Evolutionary conservation across 768 basidiomycete genomes (phyloP), one percentile per base, ranked within the genome.

Genomic region (Crucibulum laeve): DNA sequence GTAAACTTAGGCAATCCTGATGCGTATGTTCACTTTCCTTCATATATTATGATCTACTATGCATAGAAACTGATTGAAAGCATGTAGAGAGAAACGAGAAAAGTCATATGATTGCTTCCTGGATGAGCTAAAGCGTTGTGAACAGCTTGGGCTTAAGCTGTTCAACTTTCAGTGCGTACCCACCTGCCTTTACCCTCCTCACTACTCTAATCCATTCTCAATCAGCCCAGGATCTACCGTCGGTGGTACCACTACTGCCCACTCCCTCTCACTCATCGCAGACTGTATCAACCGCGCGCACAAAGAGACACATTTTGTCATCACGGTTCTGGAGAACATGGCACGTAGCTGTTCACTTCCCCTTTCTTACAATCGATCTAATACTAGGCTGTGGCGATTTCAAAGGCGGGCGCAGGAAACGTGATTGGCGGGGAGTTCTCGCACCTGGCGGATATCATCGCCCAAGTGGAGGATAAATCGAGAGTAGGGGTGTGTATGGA

Each of bases 1-100:
- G 76, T 92, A 38, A 93, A 93, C 55, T 72, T 92, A 1, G 91
- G 82, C 32, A 91, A 91, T n/a, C n/a, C n/a, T n/a, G n/a, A n/a
- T n/a, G n/a, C n/a, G n/a, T n/a, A n/a, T n/a, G n/a, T n/a, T n/a
- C n/a, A n/a, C n/a, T n/a, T n/a, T n/a, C n/a, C n/a, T n/a, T n/a
- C n/a, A n/a, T n/a, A n/a, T n/a, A n/a, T n/a, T n/a, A n/a, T n/a
- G n/a, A n/a, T n/a, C n/a, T n/a, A n/a, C n/a, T n/a, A n/a, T n/a
- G n/a, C n/a, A n/a, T n/a, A n/a, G n/a, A n/a, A n/a, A n/a, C n/a
- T n/a, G n/a, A n/a, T n/a, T n/a, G n/a, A n/a, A n/a, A n/a, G 11
- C 13, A 2, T 30, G 17, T 35, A 87, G 84, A 5, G 68, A 69
- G 17, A 89, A 86, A 46, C 74, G 85, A 1, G 70, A 78, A 49